Evolutionary conservation across 768 basidiomycete species (phyloP), one percentile per base, ranked within the genome.

Genomic region (Boletus rufocinnamomeus): DNA sequence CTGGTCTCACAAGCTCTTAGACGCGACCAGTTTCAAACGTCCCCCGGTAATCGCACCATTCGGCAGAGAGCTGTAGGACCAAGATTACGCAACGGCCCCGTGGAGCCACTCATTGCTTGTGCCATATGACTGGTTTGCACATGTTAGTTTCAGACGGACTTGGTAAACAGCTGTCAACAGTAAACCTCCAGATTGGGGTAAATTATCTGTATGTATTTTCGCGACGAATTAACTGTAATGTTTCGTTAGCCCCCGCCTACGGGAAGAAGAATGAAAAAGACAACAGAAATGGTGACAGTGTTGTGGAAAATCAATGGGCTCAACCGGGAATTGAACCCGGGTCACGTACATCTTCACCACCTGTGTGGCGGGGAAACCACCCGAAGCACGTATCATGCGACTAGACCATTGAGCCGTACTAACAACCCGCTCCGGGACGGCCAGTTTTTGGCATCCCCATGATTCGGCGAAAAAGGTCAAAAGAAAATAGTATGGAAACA

Each of bases 281-380:
- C 10, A 9, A 10, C 16, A 17, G 30, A 25, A 17, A 25, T 6
- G 11, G 4, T 7, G 21, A 14, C 13, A 35, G 0, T 17, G 35
- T 17, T 49, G 14, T 6, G 7, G 21, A 50, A 63, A 63, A 67
- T 48, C 50, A 43, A 17, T 32, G 60, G 60, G 52, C 48, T 51
- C 68, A 69, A 72, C 70, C 71, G 67, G 70, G 70, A 72, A 72
- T 72, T 71, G 70, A 72, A 72, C 70, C 70, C 70, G 70, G 70
- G 70, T 69, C 70, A 72, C 70, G 70, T 71, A 72, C 69, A 72
- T 71, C 63, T 69, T 71, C 64, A 59, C 70, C 71, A 72, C 61
- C 58, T 5, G 3, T 3, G 61, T 67, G 63, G 68, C 2, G 60
- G 68, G 65, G 56, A 49, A 44, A 30, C 41, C 45, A 56, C 70